These are phyloP conservation scores for Suillus subalutaceus DNA, from an alignment of 768 basidiomycete species.

Conservation along the genomic window DNA sequence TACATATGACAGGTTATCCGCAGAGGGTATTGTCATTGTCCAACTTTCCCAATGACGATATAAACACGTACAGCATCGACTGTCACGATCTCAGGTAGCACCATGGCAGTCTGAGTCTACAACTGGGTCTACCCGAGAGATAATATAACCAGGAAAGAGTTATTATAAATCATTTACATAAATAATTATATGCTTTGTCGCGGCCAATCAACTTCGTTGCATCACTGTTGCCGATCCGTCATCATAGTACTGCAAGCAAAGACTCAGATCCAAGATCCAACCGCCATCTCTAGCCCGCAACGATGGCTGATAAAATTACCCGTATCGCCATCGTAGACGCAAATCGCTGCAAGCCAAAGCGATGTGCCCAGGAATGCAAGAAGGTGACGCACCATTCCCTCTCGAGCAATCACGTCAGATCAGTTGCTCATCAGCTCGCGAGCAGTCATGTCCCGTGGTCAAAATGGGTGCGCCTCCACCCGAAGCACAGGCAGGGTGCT, in stretches of 20 bases:
- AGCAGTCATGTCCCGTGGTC: conserved; percentile 90
- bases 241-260: background rate
- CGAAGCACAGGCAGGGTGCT: background rate
- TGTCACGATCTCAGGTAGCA: conserved; percentile 29
- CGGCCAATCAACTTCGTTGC: background rate
- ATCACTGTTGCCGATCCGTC: conserved; percentile 4
- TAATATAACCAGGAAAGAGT: background rate
- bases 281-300: conserved; percentile 3
- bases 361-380: conserved; percentile 98
- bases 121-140: background rate
- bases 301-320: conserved; percentile 94
- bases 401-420: conserved; percentile 2
- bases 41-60: background rate
- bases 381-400: conserved; percentile 53
- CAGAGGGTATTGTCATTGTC: background rate
- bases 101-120: background rate
- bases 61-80: conserved; percentile 54
- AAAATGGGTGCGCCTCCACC: conserved; percentile 77
- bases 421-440: conserved; percentile 16
- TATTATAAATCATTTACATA: background rate
- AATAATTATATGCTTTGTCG: background rate
- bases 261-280: conserved; percentile 3
- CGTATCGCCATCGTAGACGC: conserved; percentile 94
- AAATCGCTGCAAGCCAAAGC: conserved; percentile 95
- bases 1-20: conserved; percentile 28